Conservation (phyloP, 306 rosid genomes). For the Morella rubra region DNA sequence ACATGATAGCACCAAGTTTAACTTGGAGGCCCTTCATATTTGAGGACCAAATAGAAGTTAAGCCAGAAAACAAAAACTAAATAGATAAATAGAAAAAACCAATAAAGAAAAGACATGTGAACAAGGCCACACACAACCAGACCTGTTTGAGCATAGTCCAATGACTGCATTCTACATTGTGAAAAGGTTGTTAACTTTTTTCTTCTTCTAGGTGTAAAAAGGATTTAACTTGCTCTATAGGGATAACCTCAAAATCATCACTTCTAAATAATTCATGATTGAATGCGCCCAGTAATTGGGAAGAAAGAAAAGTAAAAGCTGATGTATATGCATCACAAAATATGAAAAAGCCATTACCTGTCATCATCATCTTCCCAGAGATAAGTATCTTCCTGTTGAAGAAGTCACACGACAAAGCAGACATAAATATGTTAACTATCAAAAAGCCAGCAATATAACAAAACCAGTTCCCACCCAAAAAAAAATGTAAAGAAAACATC, state of each 20-base stretch:
- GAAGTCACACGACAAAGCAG: constrained; percentile 24
- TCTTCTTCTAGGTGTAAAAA: not conserved
- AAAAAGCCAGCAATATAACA: not conserved
- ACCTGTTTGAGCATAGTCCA: not conserved
- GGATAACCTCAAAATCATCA: not conserved
- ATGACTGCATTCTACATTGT: not conserved
- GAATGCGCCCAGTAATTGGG: not conserved
- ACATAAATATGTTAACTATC: constrained; percentile 24
- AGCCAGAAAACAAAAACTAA: not conserved
- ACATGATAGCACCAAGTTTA: not conserved
- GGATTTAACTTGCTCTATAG: not conserved
- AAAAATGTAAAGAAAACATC: not conserved
- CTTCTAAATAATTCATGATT: not conserved
- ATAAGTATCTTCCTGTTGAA: constrained; percentile 86
- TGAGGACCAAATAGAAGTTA: not conserved
- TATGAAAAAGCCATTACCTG: constrained; percentile 49
- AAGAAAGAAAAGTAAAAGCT: not conserved
- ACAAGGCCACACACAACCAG: not conserved
- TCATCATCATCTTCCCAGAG: constrained; percentile 98
- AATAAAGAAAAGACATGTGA: not conserved
- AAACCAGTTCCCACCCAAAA: not conserved
- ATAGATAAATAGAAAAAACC: not conserved
- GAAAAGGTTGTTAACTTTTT: not conserved
- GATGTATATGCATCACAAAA: constrained; percentile 1
- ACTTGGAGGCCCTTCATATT: not conserved